Base-by-base conservation (phyloP, 1,284 basidiomycete genomes). In the Leccinum pachyderme region DNA sequence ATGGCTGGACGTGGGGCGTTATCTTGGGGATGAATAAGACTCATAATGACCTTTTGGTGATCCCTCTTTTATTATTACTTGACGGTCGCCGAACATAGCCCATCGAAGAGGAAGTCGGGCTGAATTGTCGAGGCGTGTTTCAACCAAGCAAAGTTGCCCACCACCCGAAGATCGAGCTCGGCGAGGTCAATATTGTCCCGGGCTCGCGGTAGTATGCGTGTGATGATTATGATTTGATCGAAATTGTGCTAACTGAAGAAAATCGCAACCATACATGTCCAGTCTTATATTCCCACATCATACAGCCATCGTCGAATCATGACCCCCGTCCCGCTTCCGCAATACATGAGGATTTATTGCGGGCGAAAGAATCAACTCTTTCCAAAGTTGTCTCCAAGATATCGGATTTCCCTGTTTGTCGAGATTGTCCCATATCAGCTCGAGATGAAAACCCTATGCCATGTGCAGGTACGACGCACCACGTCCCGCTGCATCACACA, bases 351-450 rank as follows among this genome's bases (percentile, higher is more conserved):
- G 83, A 52, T 77, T 77, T 4, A 90, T 73, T 2, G 64, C 59
- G 1, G 73, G 68, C 7, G 78, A 80, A 59, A 71, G 62, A 41
- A 88, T 79, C 43, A 89, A 59, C 6, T 74, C 75, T 63, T 83
- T 88, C 86, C 87, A 90, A 39, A 89, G 72, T 67, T 81, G 77
- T 48, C 87, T 74, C 87, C 87, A 90, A 33, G 84, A 86, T 47
- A 90, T 83, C 27, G 87, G 87, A 63, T 81, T 87, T 1, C 87
- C 87, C 86, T 88, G 46, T 35, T 49, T 7, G 24, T 1, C 54
- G 24, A 47, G 24, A 3, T 27, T 18, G 31, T 33, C 37, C 49
- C 44, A 7, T 44, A 35, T 60, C 51, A 58, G 56, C 25, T 15
- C 32, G 12, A 52, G n/a, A 28, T 12, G 7, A 27, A 31, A 45